Evolutionary conservation across 805 yeast species (phyloP), one percentile per base, ranked within the genome.

Genomic region (Candida maltosa): DNA sequence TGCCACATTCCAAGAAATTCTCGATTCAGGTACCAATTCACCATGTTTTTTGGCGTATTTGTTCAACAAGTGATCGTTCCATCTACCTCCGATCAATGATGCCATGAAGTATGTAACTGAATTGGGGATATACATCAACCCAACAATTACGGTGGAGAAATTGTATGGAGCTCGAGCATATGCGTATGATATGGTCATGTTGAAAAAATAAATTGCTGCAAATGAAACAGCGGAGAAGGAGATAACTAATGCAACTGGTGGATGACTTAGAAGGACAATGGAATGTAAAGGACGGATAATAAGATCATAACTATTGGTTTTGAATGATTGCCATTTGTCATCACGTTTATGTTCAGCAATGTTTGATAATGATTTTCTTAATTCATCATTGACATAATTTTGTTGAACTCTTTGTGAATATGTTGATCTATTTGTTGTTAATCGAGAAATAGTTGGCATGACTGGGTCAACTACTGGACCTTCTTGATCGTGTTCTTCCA

Each of bases 121-220:
- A 55, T 87, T 87, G 24, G 96, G 95, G 22, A 87, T 78, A 60
- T 85, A 87, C 37, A 84, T 69, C 18, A 87, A 65, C 22, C 96
- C 96, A 32, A 82, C 72, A 37, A 80, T 68, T 32, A 85, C 58
- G 0, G 84, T 59, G 22, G 66, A 61, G 66, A 83, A 87, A 48
- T 78, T 75, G 56, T 87, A 87, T 3, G 96, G 96, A 0, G 62
- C 56, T 15, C 70, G 49, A 0, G 84, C 62, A 56, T 78, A 87
- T 34, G 69, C 70, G 48, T 75, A 72, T 31, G 89, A 71, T 28
- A 87, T 64, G 4, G 91, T 71, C 75, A 86, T 70, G 60, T 87
- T 87, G 49, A 85, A 76, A 43, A 83, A 76, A 52, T 86, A 87
- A 14, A 84, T 58, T 11, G 76, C 75, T 3, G 79, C 79, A 59